phyloP scores from a whole-genome alignment of 2,329 filamentous ascomycete species.

The Cadophora gregata region DNA sequence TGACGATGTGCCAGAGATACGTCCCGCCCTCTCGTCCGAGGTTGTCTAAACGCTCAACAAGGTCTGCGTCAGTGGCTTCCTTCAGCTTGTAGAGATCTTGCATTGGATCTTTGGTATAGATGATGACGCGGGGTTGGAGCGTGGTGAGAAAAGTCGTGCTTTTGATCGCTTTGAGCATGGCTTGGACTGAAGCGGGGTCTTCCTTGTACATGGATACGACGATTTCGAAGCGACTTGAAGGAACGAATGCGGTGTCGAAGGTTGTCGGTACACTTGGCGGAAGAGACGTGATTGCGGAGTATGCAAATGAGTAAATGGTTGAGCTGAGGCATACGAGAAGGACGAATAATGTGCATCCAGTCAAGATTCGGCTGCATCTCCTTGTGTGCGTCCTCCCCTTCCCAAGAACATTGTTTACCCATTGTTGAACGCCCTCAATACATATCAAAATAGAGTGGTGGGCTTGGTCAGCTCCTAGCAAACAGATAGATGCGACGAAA shows the following conservation, averaged over 20 bases:
- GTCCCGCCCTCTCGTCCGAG: constrained; percentile 54
- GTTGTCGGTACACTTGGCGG: constrained; percentile 17
- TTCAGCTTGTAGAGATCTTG: constrained; percentile 32
- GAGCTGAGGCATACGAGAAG: constrained; percentile 17
- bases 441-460: constrained; percentile 20
- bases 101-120: constrained; percentile 39
- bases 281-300: constrained; percentile 21
- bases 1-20: constrained; percentile 54
- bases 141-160: constrained; percentile 32
- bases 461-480: constrained; percentile 27
- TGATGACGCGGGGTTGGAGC: constrained; percentile 32
- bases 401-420: constrained; percentile 14
- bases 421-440: constrained; percentile 15
- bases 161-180: constrained; percentile 35
- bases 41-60: constrained; percentile 45
- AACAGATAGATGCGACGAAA: constrained; percentile 22
- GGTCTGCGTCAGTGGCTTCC: constrained; percentile 33
- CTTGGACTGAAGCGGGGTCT: constrained; percentile 29
- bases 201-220: constrained; percentile 41
- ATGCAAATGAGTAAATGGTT: constrained; percentile 14
- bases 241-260: constrained; percentile 32
- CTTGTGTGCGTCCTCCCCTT: background rate
- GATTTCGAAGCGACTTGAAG: constrained; percentile 38
- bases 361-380: constrained; percentile 26
- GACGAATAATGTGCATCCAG: constrained; percentile 16